Conservation (phyloP, 441 rosid genomes). For the Biscutella laevigata region DNA sequence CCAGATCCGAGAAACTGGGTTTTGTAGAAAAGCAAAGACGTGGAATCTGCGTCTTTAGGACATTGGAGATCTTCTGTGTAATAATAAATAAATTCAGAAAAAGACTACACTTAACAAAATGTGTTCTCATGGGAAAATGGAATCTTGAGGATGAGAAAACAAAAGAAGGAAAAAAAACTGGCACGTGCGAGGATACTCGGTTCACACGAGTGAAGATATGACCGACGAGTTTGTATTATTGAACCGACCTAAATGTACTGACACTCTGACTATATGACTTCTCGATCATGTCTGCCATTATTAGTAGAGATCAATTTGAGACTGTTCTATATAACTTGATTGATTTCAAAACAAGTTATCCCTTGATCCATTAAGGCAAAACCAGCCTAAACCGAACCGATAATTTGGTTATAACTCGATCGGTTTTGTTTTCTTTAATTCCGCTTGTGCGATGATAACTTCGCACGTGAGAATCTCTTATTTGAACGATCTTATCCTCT, state of each 20-base stretch:
- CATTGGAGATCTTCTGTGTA: neutral
- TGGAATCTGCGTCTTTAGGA: conserved; percentile 19
- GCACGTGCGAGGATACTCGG: conserved; percentile 14
- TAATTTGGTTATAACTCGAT: neutral
- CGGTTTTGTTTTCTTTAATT: conserved; percentile 5
- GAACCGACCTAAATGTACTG: too few species aligned
- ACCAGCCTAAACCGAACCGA: neutral
- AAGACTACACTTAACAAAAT: conserved; percentile 7
- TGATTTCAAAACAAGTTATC: too few species aligned
- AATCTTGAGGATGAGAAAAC: conserved; percentile 13
- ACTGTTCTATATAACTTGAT: too few species aligned
- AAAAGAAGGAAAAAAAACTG: neutral
- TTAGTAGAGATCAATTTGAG: too few species aligned
- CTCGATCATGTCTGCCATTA: neutral
- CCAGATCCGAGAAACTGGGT: conserved; percentile 25
- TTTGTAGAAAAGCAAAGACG: conserved; percentile 18
- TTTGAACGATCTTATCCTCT: conserved; percentile 22
- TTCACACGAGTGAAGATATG: conserved; percentile 16
- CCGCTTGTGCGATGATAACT: neutral
- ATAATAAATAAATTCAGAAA: conserved; percentile 1
- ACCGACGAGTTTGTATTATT: conserved; percentile 11
- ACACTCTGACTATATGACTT: too few species aligned
- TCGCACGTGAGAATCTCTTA: conserved; percentile 10
- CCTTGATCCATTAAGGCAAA: too few species aligned
- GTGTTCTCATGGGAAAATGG: neutral